phyloP scores from a whole-genome alignment of 768 basidiomycete genomes.

The Chalciporus pseudorubinellus region DNA sequence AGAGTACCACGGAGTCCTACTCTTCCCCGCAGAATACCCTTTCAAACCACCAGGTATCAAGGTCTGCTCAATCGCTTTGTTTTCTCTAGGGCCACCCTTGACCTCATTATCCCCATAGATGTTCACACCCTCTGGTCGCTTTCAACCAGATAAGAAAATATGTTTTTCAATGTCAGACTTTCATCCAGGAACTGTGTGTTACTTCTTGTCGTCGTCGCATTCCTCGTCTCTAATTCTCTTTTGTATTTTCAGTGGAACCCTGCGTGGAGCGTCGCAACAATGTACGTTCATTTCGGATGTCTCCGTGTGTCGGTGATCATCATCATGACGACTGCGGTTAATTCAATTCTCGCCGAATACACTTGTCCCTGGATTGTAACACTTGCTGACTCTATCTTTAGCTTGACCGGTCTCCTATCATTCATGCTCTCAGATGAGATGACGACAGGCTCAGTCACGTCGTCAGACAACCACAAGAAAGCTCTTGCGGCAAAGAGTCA shows the following conservation, averaged over 20 bases:
- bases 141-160: slow-evolving; percentile 91
- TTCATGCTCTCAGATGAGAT: slow-evolving; percentile 97
- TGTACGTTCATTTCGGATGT: slow-evolving; percentile 50
- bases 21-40: slow-evolving; percentile 93
- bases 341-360: slow-evolving; percentile 10
- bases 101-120: slow-evolving; percentile 51
- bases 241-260: slow-evolving; percentile 76
- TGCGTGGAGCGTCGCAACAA: slow-evolving; percentile 92
- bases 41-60: slow-evolving; percentile 98
- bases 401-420: slow-evolving; percentile 87
- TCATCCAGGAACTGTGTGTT: slow-evolving; percentile 80
- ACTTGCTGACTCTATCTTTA: slow-evolving; percentile 32
- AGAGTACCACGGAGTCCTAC: slow-evolving; percentile 90
- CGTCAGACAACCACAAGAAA: slow-evolving; percentile 76
- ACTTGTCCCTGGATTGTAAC: not conserved
- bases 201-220: not conserved
- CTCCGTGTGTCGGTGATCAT: slow-evolving; percentile 8
- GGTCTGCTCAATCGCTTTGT: slow-evolving; percentile 41
- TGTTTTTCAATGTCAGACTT: slow-evolving; percentile 99
- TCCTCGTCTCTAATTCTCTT: slow-evolving; percentile 3
- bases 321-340: slow-evolving; percentile 14
- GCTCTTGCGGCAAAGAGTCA: slow-evolving; percentile 78
- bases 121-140: slow-evolving; percentile 88
- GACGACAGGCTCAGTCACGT: slow-evolving; percentile 90
- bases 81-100: slow-evolving; percentile 3